These are phyloP conservation scores for Cystobasidiaceae sp. DNA, from an alignment of 1,284 basidiomycete species.

Conservation along the genomic window DNA sequence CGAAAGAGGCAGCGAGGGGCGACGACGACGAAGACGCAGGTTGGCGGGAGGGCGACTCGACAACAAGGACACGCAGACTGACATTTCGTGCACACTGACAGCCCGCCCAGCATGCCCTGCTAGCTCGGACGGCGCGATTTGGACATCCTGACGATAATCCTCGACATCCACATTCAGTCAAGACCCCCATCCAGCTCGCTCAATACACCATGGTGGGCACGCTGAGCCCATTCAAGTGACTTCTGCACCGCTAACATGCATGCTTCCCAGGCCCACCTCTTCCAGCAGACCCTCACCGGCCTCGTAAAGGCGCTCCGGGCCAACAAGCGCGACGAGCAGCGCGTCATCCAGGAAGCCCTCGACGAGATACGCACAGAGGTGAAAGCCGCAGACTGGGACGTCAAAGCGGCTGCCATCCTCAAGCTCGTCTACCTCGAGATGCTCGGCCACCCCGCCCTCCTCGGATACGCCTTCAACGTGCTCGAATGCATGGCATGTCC, in stretches of 20 bases:
- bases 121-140: no score
- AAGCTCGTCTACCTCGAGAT: conserved; percentile 96
- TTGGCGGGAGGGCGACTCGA: no score
- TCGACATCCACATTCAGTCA: no score
- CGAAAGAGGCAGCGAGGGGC: no score
- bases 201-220: no score
- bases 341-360: conserved; percentile 52
- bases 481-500: conserved; percentile 96
- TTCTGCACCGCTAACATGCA: background rate
- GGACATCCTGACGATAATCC: no score
- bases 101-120: no score
- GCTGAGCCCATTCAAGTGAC: background rate
- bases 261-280: conserved; percentile 7
- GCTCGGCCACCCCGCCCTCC: conserved; percentile 85
- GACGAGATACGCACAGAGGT: conserved; percentile 82
- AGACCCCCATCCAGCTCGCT: no score
- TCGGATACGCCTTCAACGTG: conserved; percentile 76
- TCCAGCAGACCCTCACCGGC: conserved; percentile 29
- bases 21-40: no score
- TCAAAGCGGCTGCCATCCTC: conserved; percentile 89
- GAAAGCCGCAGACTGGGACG: conserved; percentile 87
- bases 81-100: no score
- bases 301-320: conserved; percentile 40
- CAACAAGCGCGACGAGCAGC: conserved; percentile 48
- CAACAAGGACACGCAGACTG: no score